Conservation (phyloP, 495 filamentous ascomycete species). For the Cercophora newfieldiana region DNA sequence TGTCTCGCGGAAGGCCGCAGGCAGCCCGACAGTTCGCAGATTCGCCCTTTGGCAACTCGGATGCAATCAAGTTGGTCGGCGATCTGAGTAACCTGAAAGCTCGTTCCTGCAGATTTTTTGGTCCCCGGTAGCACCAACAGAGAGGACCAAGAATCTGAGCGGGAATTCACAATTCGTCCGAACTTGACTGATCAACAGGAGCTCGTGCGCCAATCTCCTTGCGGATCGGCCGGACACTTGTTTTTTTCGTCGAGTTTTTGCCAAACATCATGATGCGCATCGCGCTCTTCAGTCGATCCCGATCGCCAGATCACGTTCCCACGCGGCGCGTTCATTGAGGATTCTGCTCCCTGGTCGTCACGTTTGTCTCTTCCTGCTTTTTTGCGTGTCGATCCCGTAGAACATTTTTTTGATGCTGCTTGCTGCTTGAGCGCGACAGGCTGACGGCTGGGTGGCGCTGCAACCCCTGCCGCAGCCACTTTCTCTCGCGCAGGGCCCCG, state of each 20-base stretch:
- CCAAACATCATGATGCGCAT: background rate
- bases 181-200: background rate
- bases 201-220: background rate
- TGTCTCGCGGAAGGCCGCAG: background rate
- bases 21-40: background rate
- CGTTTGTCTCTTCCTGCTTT: background rate
- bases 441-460: slow-evolving; percentile 12
- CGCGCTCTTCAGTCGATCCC: background rate
- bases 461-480: slow-evolving; percentile 9
- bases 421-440: background rate
- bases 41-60: background rate
- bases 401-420: slow-evolving; percentile 1
- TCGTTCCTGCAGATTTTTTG: slow-evolving; percentile 31
- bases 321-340: slow-evolving; percentile 11
- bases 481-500: background rate
- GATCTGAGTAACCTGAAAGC: slow-evolving; percentile 34
- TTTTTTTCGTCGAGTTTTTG: background rate
- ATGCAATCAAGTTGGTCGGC: slow-evolving; percentile 29
- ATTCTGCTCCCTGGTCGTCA: background rate
- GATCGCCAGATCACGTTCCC: slow-evolving; percentile 1
- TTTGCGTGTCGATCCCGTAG: slow-evolving; percentile 14
- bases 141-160: background rate
- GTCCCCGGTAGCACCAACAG: background rate
- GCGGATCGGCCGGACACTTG: background rate
- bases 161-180: too few species aligned